Percentiles rank a stretch among this genome's conserved stretches.
These are phyloP conservation scores for Fistulinella prunicolor DNA, from an alignment of 768 basidiomycete species.

Conservation along the genomic window DNA sequence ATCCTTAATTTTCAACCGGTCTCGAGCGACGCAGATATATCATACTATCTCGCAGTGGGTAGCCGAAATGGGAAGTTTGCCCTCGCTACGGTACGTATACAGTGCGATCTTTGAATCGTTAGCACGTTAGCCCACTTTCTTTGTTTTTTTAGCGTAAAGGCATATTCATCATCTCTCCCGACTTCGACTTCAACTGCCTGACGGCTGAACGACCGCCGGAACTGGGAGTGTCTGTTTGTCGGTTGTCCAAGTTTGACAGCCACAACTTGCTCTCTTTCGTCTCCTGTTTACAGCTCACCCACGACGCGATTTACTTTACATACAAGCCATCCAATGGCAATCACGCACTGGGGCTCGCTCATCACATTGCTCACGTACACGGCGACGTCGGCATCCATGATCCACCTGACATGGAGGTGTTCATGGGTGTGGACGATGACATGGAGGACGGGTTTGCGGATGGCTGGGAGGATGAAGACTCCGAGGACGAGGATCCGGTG, in stretches of 20 bases:
- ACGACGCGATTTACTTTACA: conserved; percentile 50
- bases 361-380: background rate
- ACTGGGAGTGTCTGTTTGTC: conserved; percentile 28
- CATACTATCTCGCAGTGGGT: conserved; percentile 50
- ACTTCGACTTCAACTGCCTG: conserved; percentile 18
- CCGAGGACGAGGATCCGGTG: conserved; percentile 12
- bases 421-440: conserved; percentile 8
- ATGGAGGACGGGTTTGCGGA: conserved; percentile 9
- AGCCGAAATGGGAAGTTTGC: conserved; percentile 38
- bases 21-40: conserved; percentile 19
- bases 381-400: background rate
- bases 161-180: conserved; percentile 25
- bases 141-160: conserved; percentile 18
- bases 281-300: conserved; percentile 56
- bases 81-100: conserved; percentile 42
- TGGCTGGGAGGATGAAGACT: conserved; percentile 16
- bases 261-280: conserved; percentile 24
- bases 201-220: conserved; percentile 31
- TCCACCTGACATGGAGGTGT: conserved; percentile 1
- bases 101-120: background rate
- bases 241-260: conserved; percentile 16
- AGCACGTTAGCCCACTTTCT: background rate
- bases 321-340: conserved; percentile 14
- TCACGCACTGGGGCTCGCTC: background rate
- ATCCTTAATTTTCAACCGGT: conserved; percentile 25